phyloP scores from a whole-genome alignment of 257 asterid genomes.

The Ligustrum vulgare region DNA sequence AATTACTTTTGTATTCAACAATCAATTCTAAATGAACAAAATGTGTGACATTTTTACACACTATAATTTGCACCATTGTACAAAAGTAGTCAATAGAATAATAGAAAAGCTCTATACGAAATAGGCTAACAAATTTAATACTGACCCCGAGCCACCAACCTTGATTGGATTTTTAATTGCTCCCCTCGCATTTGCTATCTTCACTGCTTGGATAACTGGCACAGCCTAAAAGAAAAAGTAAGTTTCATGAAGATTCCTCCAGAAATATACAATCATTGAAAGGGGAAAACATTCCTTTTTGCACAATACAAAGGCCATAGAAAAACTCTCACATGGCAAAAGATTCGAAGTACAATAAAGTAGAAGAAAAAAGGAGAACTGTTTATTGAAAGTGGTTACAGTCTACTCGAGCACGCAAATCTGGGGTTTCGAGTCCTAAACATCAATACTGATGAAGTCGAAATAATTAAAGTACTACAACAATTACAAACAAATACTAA shows the following conservation, averaged over 20 bases:
- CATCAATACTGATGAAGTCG: no score
- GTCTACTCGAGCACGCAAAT: conserved; percentile 11
- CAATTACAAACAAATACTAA: no score
- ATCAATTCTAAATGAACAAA: background rate
- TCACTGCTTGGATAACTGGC: conserved; percentile 79
- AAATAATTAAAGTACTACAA: no score
- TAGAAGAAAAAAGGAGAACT: no score
- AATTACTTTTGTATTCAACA: background rate
- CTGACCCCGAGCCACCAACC: background rate
- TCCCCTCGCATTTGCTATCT: conserved; percentile 88
- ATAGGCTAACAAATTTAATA: conserved; percentile 4
- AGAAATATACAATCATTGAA: background rate
- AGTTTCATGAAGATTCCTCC: conserved; percentile 24
- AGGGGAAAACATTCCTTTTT: background rate
- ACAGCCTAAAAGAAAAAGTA: conserved; percentile 34
- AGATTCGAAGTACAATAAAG: no score
- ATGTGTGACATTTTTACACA: background rate
- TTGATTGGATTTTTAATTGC: no score
- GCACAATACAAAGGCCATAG: background rate
- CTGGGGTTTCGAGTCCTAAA: background rate
- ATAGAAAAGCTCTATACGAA: background rate
- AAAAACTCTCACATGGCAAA: conserved; percentile 7
- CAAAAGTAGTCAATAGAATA: conserved; percentile 1
- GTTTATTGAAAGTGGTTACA: background rate
- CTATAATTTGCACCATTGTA: background rate